phyloP scores from a whole-genome alignment of 768 basidiomycete genomes.

The Calocera viscosa region DNA sequence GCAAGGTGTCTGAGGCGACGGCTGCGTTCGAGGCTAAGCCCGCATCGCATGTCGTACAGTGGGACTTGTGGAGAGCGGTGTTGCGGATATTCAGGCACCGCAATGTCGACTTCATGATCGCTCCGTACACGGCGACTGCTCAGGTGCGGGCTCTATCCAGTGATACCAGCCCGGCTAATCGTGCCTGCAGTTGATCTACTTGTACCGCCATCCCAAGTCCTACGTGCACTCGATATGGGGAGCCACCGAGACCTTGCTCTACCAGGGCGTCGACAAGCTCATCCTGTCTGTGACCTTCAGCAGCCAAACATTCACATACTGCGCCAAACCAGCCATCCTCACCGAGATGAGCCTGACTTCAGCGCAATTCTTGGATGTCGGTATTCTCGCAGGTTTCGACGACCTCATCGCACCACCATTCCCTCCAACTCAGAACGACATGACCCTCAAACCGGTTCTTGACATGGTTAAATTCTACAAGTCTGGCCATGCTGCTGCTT shows the following conservation, averaged over 20 bases:
- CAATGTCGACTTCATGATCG: constrained; percentile 90
- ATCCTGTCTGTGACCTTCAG: constrained; percentile 63
- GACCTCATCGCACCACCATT: constrained; percentile 52
- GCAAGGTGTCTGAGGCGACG: constrained; percentile 79
- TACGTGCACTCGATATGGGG: constrained; percentile 94
- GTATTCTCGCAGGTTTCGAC: constrained; percentile 83
- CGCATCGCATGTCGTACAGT: constrained; percentile 49
- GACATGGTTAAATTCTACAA: constrained; percentile 92
- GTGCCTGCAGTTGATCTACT: constrained; percentile 66
- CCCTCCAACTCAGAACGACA: constrained; percentile 65
- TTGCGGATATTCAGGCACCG: constrained; percentile 86
- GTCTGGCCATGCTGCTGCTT: constrained; percentile 68
- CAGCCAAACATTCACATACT: constrained; percentile 65
- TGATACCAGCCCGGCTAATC: neutral
- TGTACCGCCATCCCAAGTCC: constrained; percentile 80
- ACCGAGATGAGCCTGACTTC: constrained; percentile 52
- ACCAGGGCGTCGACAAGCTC: constrained; percentile 76
- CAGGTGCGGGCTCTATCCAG: constrained; percentile 49
- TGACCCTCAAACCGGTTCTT: constrained; percentile 69
- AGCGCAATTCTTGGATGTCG: constrained; percentile 91
- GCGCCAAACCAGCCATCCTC: constrained; percentile 67
- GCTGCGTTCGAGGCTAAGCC: constrained; percentile 62
- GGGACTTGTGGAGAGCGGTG: constrained; percentile 92
- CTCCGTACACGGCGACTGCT: constrained; percentile 90
- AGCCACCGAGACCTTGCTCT: constrained; percentile 78